Evolutionary conservation across 2,329 filamentous ascomycete species (phyloP), one percentile per base, ranked within the genome.

Genomic region (Epichloe coenophiala): DNA sequence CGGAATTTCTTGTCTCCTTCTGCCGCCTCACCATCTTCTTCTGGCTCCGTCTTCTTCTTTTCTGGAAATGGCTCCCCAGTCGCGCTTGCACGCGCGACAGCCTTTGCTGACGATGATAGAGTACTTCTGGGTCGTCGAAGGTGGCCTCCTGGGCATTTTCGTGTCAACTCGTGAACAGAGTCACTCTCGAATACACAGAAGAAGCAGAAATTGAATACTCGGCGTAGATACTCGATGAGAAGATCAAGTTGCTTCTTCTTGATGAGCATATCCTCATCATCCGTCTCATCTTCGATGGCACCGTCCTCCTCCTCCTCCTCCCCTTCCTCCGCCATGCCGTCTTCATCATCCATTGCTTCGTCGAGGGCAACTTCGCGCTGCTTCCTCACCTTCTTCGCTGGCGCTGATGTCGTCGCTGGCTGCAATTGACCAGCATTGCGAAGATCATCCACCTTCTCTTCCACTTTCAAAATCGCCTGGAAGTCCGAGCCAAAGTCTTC

Each of bases 101-200:
- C 82, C 67, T 93, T 91, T 5, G 89, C 88, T 27, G 88, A 76
- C 12, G 80, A 84, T 4, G 86, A 93, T 36, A 97, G 76, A 37
- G 88, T 95, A 60, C 86, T 86, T 51, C 90, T 80, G 39, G 93
- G 93, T 46, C 93, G 84, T 55, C 93, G 88, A 54, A 98, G 80
- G 73, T 98, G 93, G n/a, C 93, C 93, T 41, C 93, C 93, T 27
- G 93, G 89, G 60, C 93, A 98, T 69, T 98, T 97, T 53, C 93
- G 83, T 40, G 88, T 90, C 57, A 98, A 75, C 69, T 98, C 93
- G 62, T 98, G 93, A 21, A 97, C 84, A 0, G 91, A 97, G 66
- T 98, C 93, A 62, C 89, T 93, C 69, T 98, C 93, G 59, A 98
- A 97, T 5, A 98, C 94, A 65, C 93, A 98, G 73, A 97, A 98